Base-by-base conservation (phyloP, 1,284 basidiomycete genomes). In the Heterobasidion irregulare region DNA sequence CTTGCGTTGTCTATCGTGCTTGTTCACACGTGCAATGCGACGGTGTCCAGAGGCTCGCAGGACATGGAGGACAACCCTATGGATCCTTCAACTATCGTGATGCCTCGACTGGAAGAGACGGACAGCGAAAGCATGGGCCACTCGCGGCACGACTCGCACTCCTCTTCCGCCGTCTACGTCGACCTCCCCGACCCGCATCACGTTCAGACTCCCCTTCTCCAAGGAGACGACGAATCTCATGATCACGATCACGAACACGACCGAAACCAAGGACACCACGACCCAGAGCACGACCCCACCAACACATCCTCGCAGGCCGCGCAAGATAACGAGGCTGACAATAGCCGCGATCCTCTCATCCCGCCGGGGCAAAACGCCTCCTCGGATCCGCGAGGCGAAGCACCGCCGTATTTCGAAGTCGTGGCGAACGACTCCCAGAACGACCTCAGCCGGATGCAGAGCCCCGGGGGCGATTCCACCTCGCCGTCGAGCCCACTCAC, bases 361-460 rank as follows among this genome's bases (percentile, higher is more conserved):
- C 65, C 60, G 15, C 47, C 12, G 47, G 26, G 26, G 46, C 13
- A 16, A 47, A 52, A 53, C 8, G 57, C 33, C 32, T 56, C 58
- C 6, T 58, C 64, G 1, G 66, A 70, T 47, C 73, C 77, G 6
- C 69, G 79, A 57, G 86, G 82, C 32, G 78, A 80, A 47, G 80
- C 82, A 8, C 86, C 86, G 6, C 66, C 84, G 0, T 88, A 89
- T 65, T 77, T 76, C 52, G 84, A 87, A 66, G 79, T 77, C 15
- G 68, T 80, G 7, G 68, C 59, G 6, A 53, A 61, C 62, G n/a
- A 63, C 61, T 34, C 49, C 9, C 44, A 56, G n/a, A 43, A 35
- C 15, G 53, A 53, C 16, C 59, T 62, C 19, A 36, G 50, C 6
- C 59, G 60, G 34, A 53, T 54, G 10, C 49, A 57, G 33, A 61